Base-by-base conservation (phyloP, 2,329 filamentous ascomycete genomes). In the Penicillium concentricum region DNA sequence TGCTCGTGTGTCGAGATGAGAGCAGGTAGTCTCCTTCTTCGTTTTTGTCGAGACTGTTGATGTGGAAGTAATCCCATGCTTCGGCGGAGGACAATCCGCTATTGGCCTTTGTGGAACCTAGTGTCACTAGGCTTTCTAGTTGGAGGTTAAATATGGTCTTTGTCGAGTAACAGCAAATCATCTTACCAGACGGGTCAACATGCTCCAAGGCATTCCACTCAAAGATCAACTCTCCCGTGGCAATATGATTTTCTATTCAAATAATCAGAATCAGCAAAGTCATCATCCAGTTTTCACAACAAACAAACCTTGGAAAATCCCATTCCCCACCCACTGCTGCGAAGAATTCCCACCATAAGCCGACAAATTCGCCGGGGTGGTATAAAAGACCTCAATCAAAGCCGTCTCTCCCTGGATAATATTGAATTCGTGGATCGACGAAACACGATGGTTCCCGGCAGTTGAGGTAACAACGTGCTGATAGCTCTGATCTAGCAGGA, bases 311-410 rank as follows among this genome's bases (percentile, higher is more conserved):
- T 82, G 80, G 51, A 82, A 75, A 24, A 77, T 78, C 4, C 76
- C 76, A 66, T 82, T 76, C 16, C 81, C 79, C 61, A 82, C 79
- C 80, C 80, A 82, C 51, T 79, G 75, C 60, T 82, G 78, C 54
- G 78, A 73, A 0, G 69, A 62, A 45, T 69, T 74, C 3, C 69
- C 78, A 16, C 80, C 81, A 64, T 71, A 82, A 1, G 69, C 56
- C 1, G 69, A 69, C 28, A 82, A 65, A 45, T 81, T 72, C 9
- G 69, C 67, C 10, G 75, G 76, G 4, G 78, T 73, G 1, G 79
- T 78, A 60, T 81, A 75, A 52, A 81, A 81, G 28, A 81, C 76
- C 55, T 81, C 74, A 41, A 83, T 78, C 34, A 83, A 65, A 0
- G 74, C 80, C 0, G 79, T 81, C 52, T 79, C 68, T 49, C 79